Evolutionary conservation across 768 basidiomycete species (phyloP).

Genomic region (Termitomyces sp.): DNA sequence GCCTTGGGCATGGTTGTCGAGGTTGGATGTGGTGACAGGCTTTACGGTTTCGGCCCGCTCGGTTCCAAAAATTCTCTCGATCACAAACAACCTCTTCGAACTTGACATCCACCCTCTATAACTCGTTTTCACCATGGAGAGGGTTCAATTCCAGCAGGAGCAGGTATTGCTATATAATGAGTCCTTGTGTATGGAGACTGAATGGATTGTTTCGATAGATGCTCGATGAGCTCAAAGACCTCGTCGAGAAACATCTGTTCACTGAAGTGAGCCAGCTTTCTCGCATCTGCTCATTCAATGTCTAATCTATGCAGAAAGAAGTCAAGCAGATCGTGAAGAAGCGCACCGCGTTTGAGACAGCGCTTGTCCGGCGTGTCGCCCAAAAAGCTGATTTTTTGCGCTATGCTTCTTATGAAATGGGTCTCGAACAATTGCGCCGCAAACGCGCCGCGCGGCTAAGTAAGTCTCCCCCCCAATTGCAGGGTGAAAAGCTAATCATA

Average conservation of each 20-base stretch:
- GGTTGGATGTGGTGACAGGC: slow-evolving; percentile 8
- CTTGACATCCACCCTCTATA: background rate
- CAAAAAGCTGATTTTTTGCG: slow-evolving; percentile 87
- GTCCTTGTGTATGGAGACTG: slow-evolving; percentile 6
- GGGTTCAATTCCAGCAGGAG: slow-evolving; percentile 93
- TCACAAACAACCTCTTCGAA: background rate
- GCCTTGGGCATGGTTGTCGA: slow-evolving; percentile 46
- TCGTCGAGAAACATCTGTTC: slow-evolving; percentile 82
- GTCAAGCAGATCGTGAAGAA: slow-evolving; percentile 82
- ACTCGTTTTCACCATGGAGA: slow-evolving; percentile 62
- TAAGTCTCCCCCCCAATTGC: slow-evolving; percentile 28
- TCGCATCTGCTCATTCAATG: background rate
- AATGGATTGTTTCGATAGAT: slow-evolving; percentile 44
- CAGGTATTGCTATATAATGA: slow-evolving; percentile 40
- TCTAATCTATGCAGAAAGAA: slow-evolving; percentile 52
- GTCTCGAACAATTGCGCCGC: slow-evolving; percentile 73
- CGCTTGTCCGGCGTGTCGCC: slow-evolving; percentile 78
- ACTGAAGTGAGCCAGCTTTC: slow-evolving; percentile 52
- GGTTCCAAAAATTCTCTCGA: slow-evolving; percentile 8
- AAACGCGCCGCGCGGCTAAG: slow-evolving; percentile 74
- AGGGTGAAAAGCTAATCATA: background rate
- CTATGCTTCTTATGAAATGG: slow-evolving; percentile 92
- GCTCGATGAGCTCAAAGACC: slow-evolving; percentile 93
- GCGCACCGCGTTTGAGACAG: slow-evolving; percentile 79
- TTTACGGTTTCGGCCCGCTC: slow-evolving; percentile 13